A percentile compares a stretch with the other conserved stretches of the same genome.
These are phyloP conservation scores for Coniochaeta sp. DNA, from an alignment of 2,329 filamentous ascomycete species.

Conservation along the genomic window DNA sequence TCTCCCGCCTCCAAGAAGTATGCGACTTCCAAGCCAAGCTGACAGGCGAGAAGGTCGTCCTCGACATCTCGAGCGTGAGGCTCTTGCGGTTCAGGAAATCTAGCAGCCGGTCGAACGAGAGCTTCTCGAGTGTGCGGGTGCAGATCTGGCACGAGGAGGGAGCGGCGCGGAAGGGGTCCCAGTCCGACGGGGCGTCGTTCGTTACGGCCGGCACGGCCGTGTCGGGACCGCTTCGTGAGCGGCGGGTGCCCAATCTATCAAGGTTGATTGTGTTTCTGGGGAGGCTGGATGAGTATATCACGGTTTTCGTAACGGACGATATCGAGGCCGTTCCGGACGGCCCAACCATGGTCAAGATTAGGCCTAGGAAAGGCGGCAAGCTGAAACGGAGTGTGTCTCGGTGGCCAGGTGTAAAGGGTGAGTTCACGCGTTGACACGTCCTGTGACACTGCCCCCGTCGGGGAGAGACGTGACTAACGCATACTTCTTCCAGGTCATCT, in stretches of 20 bases:
- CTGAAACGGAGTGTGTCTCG: slow-evolving; percentile 12
- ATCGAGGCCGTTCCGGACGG: slow-evolving; percentile 16
- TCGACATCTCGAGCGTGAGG: slow-evolving; percentile 19
- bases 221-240: slow-evolving; percentile 16
- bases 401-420: slow-evolving; percentile 18
- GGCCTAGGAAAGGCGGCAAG: slow-evolving; percentile 15
- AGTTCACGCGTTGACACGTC: not conserved
- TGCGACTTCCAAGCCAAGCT: slow-evolving; percentile 19
- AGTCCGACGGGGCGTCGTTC: slow-evolving; percentile 15
- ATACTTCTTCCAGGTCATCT: slow-evolving; percentile 10
- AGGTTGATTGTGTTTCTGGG: slow-evolving; percentile 18
- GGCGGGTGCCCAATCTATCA: slow-evolving; percentile 13
- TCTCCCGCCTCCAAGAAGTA: slow-evolving; percentile 13
- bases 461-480: not conserved
- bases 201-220: slow-evolving; percentile 19
- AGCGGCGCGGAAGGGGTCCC: slow-evolving; percentile 4
- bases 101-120: slow-evolving; percentile 12
- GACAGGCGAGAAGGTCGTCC: slow-evolving; percentile 18
- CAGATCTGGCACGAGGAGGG: slow-evolving; percentile 20
- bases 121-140: slow-evolving; percentile 16
- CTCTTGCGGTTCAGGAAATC: slow-evolving; percentile 12
- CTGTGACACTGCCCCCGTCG: not conserved
- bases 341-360: slow-evolving; percentile 18
- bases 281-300: slow-evolving; percentile 18
- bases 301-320: slow-evolving; percentile 19